Percentiles rank a stretch among this genome's conserved stretches.
phyloP scores from a whole-genome alignment of 768 basidiomycete genomes.

The Mycena epipterygia region DNA sequence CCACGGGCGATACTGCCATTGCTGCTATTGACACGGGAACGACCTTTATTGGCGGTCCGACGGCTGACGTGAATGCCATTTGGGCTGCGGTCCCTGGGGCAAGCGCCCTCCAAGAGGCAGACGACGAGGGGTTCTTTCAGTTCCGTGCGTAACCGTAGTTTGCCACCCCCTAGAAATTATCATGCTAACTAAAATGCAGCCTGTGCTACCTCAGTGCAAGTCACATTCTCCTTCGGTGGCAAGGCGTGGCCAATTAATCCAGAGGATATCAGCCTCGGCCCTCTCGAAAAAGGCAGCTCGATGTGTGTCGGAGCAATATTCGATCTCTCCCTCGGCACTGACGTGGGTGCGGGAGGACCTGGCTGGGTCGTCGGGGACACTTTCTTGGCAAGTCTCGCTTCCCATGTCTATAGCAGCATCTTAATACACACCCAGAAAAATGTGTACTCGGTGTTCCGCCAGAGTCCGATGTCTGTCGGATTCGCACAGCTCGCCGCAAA shows the following conservation, averaged over 20 bases:
- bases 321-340: slow-evolving; percentile 68
- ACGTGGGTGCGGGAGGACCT: slow-evolving; percentile 57
- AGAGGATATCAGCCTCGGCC: slow-evolving; percentile 86
- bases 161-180: not conserved
- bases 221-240: slow-evolving; percentile 70
- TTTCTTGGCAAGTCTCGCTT: slow-evolving; percentile 69
- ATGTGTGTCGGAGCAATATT: slow-evolving; percentile 79
- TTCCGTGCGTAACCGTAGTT: slow-evolving; percentile 70
- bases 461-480: slow-evolving; percentile 62
- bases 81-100: slow-evolving; percentile 78
- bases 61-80: slow-evolving; percentile 68
- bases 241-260: slow-evolving; percentile 81
- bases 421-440: slow-evolving; percentile 55
- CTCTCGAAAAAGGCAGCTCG: slow-evolving; percentile 48
- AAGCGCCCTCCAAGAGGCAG: slow-evolving; percentile 50
- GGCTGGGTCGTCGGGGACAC: slow-evolving; percentile 80
- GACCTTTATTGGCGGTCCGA: slow-evolving; percentile 91
- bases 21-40: slow-evolving; percentile 97
- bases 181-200: slow-evolving; percentile 50
- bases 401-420: slow-evolving; percentile 21
- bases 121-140: slow-evolving; percentile 80
- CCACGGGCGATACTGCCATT: slow-evolving; percentile 58
- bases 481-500: slow-evolving; percentile 56
- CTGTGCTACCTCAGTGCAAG: slow-evolving; percentile 15
- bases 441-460: slow-evolving; percentile 65